These are phyloP conservation scores for Colletotrichum camelliae DNA, from an alignment of 2,329 filamentous ascomycete genomes.

Conservation along the genomic window DNA sequence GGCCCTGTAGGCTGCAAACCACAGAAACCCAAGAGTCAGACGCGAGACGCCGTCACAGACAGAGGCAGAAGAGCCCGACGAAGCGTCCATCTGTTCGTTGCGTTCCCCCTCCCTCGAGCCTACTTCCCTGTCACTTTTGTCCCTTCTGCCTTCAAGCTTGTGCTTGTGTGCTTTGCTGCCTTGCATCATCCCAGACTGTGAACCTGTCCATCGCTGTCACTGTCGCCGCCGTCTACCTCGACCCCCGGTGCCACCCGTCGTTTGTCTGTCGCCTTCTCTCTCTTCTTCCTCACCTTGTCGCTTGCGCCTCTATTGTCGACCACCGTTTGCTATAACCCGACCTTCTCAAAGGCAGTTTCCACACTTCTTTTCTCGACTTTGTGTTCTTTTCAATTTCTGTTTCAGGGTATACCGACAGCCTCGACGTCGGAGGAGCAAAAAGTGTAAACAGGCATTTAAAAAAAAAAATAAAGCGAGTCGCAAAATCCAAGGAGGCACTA, in stretches of 20 bases:
- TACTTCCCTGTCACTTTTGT: constrained; percentile 2
- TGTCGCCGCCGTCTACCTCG: constrained; percentile 73
- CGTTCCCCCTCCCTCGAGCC: not conserved
- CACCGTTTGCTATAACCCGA: not conserved
- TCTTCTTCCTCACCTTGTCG: not conserved
- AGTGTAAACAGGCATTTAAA: not conserved
- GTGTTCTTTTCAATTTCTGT: not conserved
- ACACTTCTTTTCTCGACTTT: not conserved
- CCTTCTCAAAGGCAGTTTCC: not conserved
- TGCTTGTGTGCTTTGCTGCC: not conserved
- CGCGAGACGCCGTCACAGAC: not conserved
- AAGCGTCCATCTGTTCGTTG: not conserved
- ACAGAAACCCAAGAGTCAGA: not conserved
- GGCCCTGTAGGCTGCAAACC: not conserved
- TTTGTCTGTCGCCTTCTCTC: not conserved
- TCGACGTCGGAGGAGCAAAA: not conserved
- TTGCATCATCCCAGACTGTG: constrained; percentile 18
- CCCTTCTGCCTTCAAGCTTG: not conserved
- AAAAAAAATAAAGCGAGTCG: not conserved
- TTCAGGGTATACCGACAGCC: not conserved
- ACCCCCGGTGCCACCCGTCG: constrained; percentile 49
- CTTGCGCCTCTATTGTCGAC: not conserved
- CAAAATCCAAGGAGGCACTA: not conserved
- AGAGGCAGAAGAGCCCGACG: constrained; percentile 9
- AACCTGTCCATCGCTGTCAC: not conserved